Evolutionary conservation across 2,329 filamentous ascomycete species (phyloP), one percentile per base, ranked within the genome.

Genomic region (Pyricularia grisea): DNA sequence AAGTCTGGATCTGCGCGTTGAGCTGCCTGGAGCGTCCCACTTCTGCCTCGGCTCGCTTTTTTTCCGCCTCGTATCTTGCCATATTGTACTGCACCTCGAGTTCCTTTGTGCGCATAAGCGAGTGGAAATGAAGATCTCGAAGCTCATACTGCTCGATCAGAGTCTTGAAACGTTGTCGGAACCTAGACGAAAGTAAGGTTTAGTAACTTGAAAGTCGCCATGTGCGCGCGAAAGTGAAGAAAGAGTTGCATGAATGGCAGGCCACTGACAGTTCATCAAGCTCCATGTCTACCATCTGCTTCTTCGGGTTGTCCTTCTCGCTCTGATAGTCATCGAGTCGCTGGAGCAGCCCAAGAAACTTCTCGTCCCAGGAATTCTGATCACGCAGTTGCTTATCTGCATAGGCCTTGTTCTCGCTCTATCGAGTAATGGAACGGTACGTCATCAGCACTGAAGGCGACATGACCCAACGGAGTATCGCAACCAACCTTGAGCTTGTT

Each of bases 91-190:
- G 94, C 69, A 98, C 93, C 77, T 99, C 95, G 33, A 97, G 88
- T 76, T 99, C 95, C 78, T 98, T 98, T 72, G 92, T 94, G 71
- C 94, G 92, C 79, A 99, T 89, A 55, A 96, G 85, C 28, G 93
- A 92, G 77, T 96, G 92, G 78, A 97, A 98, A 77, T 98, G 94
- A 68, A 97, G 83, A 78, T 99, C 95, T 66, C 95, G 92, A 70
- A 97, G 85, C 80, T 99, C 95, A 78, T 97, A 98, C 79, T 98
- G 95, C 72, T 99, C 95, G 75, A 97, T 91, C 75, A 99, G 90
- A 0, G 93, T 97, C 78, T 97, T 97, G 82, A 95, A 95, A n/a
- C 89, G 87, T 67, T 90, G 86, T 77, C 94, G 95, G 77, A 91
- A 91, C 70, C 93, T 93, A 75, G 1, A 33, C 1, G 9, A 27